Evolutionary conservation across 2,329 filamentous ascomycete genomes (phyloP), one percentile per base, ranked within the genome.

Genomic region (Phaeosphaeria sp.): DNA sequence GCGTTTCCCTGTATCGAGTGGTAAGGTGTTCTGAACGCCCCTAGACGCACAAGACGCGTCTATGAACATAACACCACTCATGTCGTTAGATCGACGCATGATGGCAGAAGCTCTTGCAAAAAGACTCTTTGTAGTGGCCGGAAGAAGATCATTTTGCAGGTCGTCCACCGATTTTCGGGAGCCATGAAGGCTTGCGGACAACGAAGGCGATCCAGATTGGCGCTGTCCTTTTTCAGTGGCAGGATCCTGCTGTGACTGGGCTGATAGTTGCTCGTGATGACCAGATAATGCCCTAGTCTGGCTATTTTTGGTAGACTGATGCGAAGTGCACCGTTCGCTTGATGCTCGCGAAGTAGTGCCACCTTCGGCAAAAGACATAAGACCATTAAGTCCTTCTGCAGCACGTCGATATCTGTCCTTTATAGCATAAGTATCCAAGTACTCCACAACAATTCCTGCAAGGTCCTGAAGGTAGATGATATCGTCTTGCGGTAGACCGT

Each of bases 41-140:
- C 49, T 51, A 15, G 50, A 48, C 33, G 54, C 64, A 11, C 62
- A 46, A 3, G 63, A 64, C 1, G 67, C 65, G 45, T 69, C 66
- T 11, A 69, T 52, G 22, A 71, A 64, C 13, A 67, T 46, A 5
- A 71, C 61, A 5, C 67, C 67, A 50, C 66, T 65, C 21, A 68
- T 59, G 33, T 65, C 61, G 22, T 61, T 69, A 1, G 65, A 63
- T 5, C 43, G 53, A 13, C 58, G 55, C 42, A 71, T 67, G 21
- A 71, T 68, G 15, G 55, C 59, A 17, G 67, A 63, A 46, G 67
- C 67, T 6, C 65, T 60, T 1, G 63, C 53, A 30, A 69, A 69
- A 46, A 68, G 60, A n/a, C 51, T 24, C 42, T 57, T 66, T 11
- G 56, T 53, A 27, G 59, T 60, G 1, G 51, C 33, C 6, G 66